Evolutionary conservation across 768 basidiomycete genomes (phyloP).

Genomic region (Crepidotus variabilis): DNA sequence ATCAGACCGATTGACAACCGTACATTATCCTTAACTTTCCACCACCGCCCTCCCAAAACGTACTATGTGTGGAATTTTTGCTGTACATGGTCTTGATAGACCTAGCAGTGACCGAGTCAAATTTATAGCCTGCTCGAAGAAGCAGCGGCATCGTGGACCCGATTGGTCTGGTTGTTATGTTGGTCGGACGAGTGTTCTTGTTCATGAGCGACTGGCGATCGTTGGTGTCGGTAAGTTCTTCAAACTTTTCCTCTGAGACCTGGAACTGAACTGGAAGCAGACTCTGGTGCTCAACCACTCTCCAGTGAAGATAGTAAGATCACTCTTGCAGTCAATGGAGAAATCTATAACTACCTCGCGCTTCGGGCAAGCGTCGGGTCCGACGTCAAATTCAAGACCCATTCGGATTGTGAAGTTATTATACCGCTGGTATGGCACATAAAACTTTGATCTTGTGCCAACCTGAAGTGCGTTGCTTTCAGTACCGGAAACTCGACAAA

Average conservation of each 20-base stretch:
- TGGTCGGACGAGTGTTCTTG: constrained; percentile 76
- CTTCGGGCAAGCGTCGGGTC: constrained; percentile 66
- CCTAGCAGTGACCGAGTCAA: constrained; percentile 65
- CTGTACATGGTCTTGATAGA: constrained; percentile 75
- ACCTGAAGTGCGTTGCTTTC: neutral
- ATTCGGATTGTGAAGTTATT: constrained; percentile 98
- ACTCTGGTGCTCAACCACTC: constrained; percentile 95
- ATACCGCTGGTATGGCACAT: constrained; percentile 67
- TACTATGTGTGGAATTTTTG: constrained; percentile 90
- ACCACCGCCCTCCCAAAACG: constrained; percentile 5
- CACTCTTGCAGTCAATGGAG: constrained; percentile 92
- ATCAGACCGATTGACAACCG: neutral
- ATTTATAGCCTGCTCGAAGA: constrained; percentile 84
- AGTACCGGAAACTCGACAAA: constrained; percentile 86
- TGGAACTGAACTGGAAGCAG: constrained; percentile 34
- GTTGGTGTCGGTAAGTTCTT: constrained; percentile 86
- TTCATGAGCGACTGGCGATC: constrained; percentile 95
- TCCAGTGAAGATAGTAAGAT: constrained; percentile 80
- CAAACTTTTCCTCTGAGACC: neutral
- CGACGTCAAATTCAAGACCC: constrained; percentile 85
- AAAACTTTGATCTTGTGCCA: neutral
- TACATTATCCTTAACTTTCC: constrained; percentile 4
- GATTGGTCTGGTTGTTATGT: constrained; percentile 98
- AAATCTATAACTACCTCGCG: constrained; percentile 95
- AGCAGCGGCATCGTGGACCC: constrained; percentile 90